Conservation (phyloP, 2,329 filamentous ascomycete species). For the Ophiostoma himal-ulmi region DNA sequence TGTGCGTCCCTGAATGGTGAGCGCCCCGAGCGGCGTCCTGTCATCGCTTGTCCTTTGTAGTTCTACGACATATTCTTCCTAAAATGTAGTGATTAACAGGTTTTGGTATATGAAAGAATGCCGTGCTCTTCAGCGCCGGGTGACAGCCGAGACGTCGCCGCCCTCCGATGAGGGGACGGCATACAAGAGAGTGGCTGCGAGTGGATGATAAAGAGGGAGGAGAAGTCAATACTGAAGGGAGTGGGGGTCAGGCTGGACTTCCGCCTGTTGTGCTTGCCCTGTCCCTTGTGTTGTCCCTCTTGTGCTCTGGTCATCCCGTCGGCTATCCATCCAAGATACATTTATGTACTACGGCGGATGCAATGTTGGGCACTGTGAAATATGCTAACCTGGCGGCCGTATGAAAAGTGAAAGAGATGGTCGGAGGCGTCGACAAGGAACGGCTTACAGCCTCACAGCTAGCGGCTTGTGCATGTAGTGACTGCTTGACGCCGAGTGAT, state of each 20-base stretch:
- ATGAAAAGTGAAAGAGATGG: background rate
- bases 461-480: background rate
- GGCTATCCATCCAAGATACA: background rate
- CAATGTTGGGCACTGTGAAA: background rate
- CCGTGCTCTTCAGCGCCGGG: background rate
- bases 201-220: background rate
- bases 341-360: background rate
- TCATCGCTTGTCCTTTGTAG: too few relatives aligned
- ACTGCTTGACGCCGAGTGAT: background rate
- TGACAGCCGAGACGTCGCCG: conserved; percentile 3
- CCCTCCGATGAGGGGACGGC: background rate
- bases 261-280: background rate
- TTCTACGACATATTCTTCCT: background rate
- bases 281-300: background rate
- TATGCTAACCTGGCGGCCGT: background rate
- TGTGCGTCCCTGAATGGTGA: background rate
- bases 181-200: background rate
- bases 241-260: background rate
- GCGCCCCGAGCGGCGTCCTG: background rate
- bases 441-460: background rate
- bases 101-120: background rate
- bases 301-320: background rate
- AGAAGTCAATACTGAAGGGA: background rate
- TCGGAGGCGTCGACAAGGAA: background rate
- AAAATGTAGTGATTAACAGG: background rate